Conservation (phyloP, 2,329 filamentous ascomycete species). For the Fusarium sp. region DNA sequence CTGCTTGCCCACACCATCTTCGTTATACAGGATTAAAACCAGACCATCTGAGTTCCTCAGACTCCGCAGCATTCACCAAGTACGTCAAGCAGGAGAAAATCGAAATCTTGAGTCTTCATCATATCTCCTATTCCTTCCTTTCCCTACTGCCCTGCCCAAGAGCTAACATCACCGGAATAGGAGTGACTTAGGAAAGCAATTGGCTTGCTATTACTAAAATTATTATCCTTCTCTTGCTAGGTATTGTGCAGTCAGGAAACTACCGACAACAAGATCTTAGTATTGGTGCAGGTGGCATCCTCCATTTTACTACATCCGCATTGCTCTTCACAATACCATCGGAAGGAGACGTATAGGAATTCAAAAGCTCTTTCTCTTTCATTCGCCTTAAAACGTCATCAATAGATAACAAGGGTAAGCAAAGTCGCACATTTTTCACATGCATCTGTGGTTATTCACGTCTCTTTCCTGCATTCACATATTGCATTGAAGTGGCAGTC, state of each 20-base stretch:
- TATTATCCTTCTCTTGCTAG: background rate
- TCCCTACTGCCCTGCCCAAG: too few species aligned
- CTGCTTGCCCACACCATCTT: too few species aligned
- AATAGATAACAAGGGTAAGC: background rate
- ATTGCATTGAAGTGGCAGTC: conserved; percentile 2
- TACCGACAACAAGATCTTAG: too few species aligned
- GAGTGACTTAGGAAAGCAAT: background rate
- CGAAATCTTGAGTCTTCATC: too few species aligned
- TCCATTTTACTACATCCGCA: background rate
- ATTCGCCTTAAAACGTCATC: background rate
- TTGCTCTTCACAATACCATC: background rate
- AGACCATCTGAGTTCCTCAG: too few species aligned
- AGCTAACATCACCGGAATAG: background rate
- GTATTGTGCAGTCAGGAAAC: background rate
- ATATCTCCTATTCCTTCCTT: background rate
- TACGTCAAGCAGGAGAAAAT: too few species aligned
- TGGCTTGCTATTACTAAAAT: background rate
- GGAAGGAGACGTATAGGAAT: background rate
- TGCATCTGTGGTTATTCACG: background rate
- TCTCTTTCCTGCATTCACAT: background rate
- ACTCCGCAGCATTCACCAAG: too few species aligned
- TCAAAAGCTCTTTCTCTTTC: background rate
- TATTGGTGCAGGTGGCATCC: background rate
- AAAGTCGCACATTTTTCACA: background rate
- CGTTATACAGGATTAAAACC: too few species aligned